These are phyloP conservation scores for Jacaranda copaia DNA, from an alignment of 257 asterid genomes.

Conservation along the genomic window DNA sequence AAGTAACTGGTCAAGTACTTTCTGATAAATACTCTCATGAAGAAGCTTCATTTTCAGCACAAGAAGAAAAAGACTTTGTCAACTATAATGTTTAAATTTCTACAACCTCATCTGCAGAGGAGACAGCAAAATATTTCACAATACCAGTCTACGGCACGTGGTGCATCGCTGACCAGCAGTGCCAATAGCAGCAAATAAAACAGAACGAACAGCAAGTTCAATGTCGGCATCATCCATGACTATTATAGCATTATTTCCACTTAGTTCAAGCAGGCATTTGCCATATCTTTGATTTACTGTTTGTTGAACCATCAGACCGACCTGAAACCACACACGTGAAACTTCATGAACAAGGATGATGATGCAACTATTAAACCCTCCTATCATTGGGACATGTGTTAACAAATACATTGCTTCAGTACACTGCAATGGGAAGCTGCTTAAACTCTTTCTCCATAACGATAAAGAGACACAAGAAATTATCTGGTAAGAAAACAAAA, in stretches of 20 bases:
- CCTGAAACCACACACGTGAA: background rate
- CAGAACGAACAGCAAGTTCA: constrained; percentile 93
- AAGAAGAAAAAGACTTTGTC: background rate
- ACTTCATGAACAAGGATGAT: background rate
- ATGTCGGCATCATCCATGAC: constrained; percentile 96
- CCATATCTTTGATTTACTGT: constrained; percentile 89
- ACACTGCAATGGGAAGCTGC: too few relatives aligned
- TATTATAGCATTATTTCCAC: constrained; percentile 96
- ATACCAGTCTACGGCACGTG: constrained; percentile 97
- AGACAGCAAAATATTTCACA: constrained; percentile 18
- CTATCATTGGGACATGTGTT: background rate
- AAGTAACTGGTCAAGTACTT: constrained; percentile 71
- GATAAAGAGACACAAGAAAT: too few relatives aligned
- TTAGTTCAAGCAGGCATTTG: constrained; percentile 88
- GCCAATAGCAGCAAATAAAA: constrained; percentile 97
- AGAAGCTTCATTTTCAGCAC: constrained; percentile 65
- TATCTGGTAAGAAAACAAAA: too few relatives aligned
- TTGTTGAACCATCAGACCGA: constrained; percentile 92
- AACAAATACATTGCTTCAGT: too few relatives aligned
- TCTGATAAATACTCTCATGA: constrained; percentile 82
- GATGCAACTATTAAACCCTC: background rate
- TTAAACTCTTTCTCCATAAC: too few relatives aligned
- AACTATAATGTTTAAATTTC: background rate
- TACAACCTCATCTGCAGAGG: constrained; percentile 11
- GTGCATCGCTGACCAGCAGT: constrained; percentile 99